Conservation (phyloP, 2,329 filamentous ascomycete genomes). For the Endocalyx cinctus region DNA sequence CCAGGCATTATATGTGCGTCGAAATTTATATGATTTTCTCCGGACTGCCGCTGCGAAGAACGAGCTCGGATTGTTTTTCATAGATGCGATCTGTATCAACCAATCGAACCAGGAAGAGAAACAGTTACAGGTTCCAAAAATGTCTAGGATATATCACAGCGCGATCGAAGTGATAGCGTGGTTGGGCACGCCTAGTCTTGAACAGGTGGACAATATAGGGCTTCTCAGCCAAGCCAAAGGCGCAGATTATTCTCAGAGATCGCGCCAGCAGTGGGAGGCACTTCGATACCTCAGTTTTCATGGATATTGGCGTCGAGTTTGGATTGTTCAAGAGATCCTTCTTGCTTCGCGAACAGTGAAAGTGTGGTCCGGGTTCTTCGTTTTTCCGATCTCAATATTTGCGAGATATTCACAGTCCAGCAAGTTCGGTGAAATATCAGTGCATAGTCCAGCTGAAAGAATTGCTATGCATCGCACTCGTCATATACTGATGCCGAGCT, state of each 20-base stretch:
- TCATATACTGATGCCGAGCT: not conserved
- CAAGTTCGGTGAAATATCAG: too few species aligned
- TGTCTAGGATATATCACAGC: constrained; percentile 10
- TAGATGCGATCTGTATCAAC: constrained; percentile 15
- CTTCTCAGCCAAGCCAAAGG: constrained; percentile 3
- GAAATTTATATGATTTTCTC: constrained; percentile 12
- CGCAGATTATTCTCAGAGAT: constrained; percentile 2
- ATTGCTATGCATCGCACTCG: constrained; percentile 8
- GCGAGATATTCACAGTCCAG: too few species aligned
- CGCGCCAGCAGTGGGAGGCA: constrained; percentile 6
- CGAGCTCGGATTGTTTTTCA: constrained; percentile 9
- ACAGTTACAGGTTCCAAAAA: constrained; percentile 7
- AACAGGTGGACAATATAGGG: constrained; percentile 2
- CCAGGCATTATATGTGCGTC: constrained; percentile 10
- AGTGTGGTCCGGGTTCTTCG: constrained; percentile 12
- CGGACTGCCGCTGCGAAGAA: constrained; percentile 1
- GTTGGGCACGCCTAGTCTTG: constrained; percentile 3
- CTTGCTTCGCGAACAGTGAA: constrained; percentile 6
- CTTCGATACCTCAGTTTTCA: constrained; percentile 12
- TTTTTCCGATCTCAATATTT: constrained; percentile 10
- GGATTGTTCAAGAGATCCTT: constrained; percentile 14
- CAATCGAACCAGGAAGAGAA: constrained; percentile 8
- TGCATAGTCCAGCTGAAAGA: constrained; percentile 7
- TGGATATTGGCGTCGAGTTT: constrained; percentile 11
- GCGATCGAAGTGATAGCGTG: constrained; percentile 10